Base-by-base conservation (phyloP, 1,284 basidiomycete genomes). In the Moesziomyces parantarcticus region DNA sequence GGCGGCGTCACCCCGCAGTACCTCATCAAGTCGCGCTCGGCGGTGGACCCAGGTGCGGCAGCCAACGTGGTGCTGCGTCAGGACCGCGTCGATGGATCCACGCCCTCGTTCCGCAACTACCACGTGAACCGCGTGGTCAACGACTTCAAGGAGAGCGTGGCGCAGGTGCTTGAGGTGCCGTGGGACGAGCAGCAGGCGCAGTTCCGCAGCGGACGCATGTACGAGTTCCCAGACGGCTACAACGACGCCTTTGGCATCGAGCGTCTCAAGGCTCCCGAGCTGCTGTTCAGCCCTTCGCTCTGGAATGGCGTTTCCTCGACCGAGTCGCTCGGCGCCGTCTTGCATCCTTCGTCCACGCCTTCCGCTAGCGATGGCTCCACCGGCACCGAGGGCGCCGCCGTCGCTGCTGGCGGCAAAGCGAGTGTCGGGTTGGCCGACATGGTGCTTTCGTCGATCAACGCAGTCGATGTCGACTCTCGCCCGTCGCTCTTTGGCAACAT, bases 221-320 rank as follows among this genome's bases (percentile, higher is more conserved):
- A 95, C 86, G 97, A 99, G 85, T 98, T 99, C 86, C 93, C 97
- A 0, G 93, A 93, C 47, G 97, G 97, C 3, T 97, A 91, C 86
- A 93, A 91, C 82, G 88, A 90, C 36, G 90, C 89, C 79, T 98
- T 95, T 85, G 92, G 91, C 4, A 81, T 89, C 18, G 92, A 96
- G 79, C 89, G 96, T 34, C 92, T 90, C 84, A 86, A 88, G 57
- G 90, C 94, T 39, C 92, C 94, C 59, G 97, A 99, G 84, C 89
- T 93, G 58, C 90, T 93, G 84, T 98, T 97, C 87, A 89, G 88
- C 62, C 92, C 94, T 59, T 88, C 89, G 26, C 88, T 89, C 39
- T 90, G 91, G 75, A 88, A 60, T 36, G 69, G 63, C 34, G 47
- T 65, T 16, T 47, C 59, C 8, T 72, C 70, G 1, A 59, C 41